phyloP scores from a whole-genome alignment of 441 rosid genomes.

The Pelargonium myrrhifolium region DNA sequence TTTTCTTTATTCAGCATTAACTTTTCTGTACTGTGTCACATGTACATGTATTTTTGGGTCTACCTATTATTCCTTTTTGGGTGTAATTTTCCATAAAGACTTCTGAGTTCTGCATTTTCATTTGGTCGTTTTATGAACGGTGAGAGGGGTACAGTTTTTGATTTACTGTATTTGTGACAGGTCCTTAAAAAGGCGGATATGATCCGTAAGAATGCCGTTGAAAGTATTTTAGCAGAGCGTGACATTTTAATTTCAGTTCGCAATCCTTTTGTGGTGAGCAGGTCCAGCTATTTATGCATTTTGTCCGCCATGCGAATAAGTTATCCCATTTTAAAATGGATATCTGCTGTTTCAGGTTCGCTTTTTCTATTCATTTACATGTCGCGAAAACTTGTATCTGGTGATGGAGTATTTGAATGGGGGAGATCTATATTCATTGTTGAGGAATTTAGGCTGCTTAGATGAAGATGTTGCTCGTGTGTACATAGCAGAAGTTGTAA shows the following conservation, averaged over 20 bases:
- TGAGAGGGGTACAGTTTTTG: conserved; percentile 7
- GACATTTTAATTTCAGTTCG: conserved; percentile 97
- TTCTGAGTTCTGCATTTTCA: not conserved
- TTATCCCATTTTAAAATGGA: conserved; percentile 26
- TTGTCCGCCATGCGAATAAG: conserved; percentile 17
- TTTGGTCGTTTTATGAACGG: not conserved
- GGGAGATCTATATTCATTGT: conserved; percentile 88
- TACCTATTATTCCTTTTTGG: not conserved
- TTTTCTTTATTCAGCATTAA: not conserved
- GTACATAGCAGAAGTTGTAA: conserved; percentile 97
- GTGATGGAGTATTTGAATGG: conserved; percentile 99
- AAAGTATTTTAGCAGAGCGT: conserved; percentile 95
- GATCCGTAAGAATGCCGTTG: conserved; percentile 98
- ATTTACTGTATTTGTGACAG: conserved; percentile 35
- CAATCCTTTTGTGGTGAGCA: conserved; percentile 99
- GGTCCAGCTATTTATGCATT: conserved; percentile 34
- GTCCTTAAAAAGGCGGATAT: conserved; percentile 96
- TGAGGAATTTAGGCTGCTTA: conserved; percentile 95
- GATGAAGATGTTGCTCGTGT: conserved; percentile 97
- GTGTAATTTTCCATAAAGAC: not conserved
- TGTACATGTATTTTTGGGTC: not conserved
- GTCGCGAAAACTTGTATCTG: conserved; percentile 95
- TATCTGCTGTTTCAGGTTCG: conserved; percentile 65
- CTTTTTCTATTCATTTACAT: conserved; percentile 96
- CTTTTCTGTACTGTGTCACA: not conserved